Base-by-base conservation (phyloP, 2,329 filamentous ascomycete species). In the Penicillium capsulatum region DNA sequence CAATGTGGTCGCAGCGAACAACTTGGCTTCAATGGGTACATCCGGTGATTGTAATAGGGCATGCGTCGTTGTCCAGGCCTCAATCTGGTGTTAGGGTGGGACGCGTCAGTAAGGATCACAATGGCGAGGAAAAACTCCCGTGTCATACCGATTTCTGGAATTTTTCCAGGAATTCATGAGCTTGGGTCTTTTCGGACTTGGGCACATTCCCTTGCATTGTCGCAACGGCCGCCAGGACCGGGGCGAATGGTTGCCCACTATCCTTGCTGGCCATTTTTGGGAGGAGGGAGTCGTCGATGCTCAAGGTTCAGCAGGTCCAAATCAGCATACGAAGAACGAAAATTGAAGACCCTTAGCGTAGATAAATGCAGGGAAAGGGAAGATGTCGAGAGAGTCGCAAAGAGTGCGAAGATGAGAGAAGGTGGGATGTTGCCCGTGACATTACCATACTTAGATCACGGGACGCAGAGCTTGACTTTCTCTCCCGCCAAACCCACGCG, bases 1-100 rank as follows among this genome's bases (percentile, higher is more conserved):
- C 60, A 98, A 73, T 36, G 92, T 98, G 32, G 91, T 97, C 43
- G 92, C 92, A 32, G 92, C 92, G 67, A 98, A 98, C 45, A 98
- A 74, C 64, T 92, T 92, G 17, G 87, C 86, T 65, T 95, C 89
- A 35, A 84, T 76, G 48, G 90, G 83, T 39, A 84, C 79, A 48
- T 84, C 76, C 34, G 72, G 60, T 11, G 87, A 86, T 65, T 94
- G 87, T 47, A 98, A 73, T 48, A 98, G 86, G 37, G 82, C 79
- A 63, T 96, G 83, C 47, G 89, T 90, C 32, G 84, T 83, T 31
- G 83, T 83, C 92, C 92, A 98, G 54, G 92, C 92, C 64, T 88
- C 86, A 61, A 86, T 76, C 88, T 95, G 63, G 9, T 6, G 9
- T 28, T 22, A 5, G 19, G 19, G 19, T 9, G 9, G 10, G 38